These are phyloP conservation scores for Trypanosoma congolense DNA, from an alignment of 208 protist species.

Conservation along the genomic window DNA sequence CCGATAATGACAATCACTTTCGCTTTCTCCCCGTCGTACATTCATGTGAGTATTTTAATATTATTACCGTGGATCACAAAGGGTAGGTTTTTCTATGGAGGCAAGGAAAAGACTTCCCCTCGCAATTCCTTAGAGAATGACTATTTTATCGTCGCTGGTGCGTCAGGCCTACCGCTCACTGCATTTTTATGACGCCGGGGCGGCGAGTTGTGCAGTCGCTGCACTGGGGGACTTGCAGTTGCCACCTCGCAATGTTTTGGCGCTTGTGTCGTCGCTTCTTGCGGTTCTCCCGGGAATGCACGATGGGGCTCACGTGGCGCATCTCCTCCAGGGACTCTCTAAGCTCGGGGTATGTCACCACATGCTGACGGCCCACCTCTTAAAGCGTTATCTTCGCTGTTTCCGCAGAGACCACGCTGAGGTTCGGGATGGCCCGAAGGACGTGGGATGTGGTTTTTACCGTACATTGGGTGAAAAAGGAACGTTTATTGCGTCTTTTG, in stretches of 20 bases:
- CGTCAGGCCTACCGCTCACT: conserved; percentile 24
- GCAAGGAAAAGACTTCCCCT: too few species aligned
- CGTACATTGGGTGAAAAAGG: too few species aligned
- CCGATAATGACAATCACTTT: too few species aligned
- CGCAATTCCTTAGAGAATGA: neutral
- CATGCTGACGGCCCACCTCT: conserved; percentile 38
- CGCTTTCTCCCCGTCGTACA: too few species aligned
- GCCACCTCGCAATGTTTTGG: conserved; percentile 6
- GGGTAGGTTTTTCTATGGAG: too few species aligned
- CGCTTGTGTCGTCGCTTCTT: conserved; percentile 21
- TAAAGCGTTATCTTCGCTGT: conserved; percentile 31
- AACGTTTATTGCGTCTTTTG: conserved; percentile 9
- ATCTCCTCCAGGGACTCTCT: conserved; percentile 34
- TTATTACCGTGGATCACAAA: too few species aligned
- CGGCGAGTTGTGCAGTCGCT: conserved; percentile 16
- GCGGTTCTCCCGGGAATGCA: conserved; percentile 18
- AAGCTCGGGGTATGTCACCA: conserved; percentile 22
- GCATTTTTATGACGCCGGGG: conserved; percentile 21
- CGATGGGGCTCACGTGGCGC: conserved; percentile 14
- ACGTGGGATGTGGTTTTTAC: neutral
- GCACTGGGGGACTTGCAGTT: conserved; percentile 25
- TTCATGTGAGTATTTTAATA: too few species aligned
- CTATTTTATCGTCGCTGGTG: conserved; percentile 1
- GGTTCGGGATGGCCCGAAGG: too few species aligned
- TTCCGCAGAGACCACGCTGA: neutral